Conservation (phyloP, 306 rosid genomes). For the Rosa rugosa region DNA sequence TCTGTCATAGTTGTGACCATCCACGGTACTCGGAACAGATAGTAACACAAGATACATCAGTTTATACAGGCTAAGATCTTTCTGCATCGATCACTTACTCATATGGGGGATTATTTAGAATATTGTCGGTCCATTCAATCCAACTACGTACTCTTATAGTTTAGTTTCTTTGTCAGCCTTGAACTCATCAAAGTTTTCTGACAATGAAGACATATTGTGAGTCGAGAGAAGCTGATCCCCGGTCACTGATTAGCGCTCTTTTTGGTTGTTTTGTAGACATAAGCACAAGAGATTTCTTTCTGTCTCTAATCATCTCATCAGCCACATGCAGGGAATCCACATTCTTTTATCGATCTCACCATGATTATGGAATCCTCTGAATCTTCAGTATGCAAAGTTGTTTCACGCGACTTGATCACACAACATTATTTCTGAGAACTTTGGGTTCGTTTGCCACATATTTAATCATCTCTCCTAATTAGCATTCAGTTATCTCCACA, state of each 20-base stretch:
- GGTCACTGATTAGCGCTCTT: constrained; percentile 49
- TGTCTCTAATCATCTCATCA: constrained; percentile 79
- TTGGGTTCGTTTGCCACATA: constrained; percentile 81
- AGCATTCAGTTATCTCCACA: constrained; percentile 72
- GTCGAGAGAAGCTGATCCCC: constrained; percentile 33
- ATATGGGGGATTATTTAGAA: constrained; percentile 22
- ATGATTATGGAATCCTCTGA: constrained; percentile 67
- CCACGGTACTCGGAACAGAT: too few relatives aligned
- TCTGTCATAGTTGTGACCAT: too few relatives aligned
- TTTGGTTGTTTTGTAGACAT: constrained; percentile 64
- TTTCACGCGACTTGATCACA: constrained; percentile 54
- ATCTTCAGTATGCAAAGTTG: constrained; percentile 69
- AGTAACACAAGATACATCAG: too few relatives aligned
- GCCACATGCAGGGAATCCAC: constrained; percentile 68
- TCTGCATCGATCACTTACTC: constrained; percentile 22
- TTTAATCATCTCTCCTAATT: constrained; percentile 71
- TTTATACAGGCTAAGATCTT: constrained; percentile 30
- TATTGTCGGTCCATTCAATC: constrained; percentile 37
- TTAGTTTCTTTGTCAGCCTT: constrained; percentile 73
- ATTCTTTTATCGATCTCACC: constrained; percentile 74
- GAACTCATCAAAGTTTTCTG: constrained; percentile 60
- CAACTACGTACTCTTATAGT: constrained; percentile 62
- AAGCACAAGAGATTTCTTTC: constrained; percentile 59
- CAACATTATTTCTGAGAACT: constrained; percentile 48
- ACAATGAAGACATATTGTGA: constrained; percentile 28